Evolutionary conservation across 257 asterid species (phyloP).

Genomic region (Solanum acaule): DNA sequence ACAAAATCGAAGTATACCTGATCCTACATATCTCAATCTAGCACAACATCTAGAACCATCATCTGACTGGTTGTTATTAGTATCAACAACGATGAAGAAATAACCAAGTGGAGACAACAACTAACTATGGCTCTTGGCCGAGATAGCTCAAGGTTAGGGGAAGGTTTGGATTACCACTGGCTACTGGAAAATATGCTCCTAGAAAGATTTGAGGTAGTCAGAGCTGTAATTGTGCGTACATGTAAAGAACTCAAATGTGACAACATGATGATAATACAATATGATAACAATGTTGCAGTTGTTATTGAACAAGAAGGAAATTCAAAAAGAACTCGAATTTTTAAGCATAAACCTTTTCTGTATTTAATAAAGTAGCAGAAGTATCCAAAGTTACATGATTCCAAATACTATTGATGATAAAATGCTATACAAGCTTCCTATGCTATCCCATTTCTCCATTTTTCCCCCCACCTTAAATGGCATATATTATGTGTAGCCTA

Average conservation of each 20-base stretch:
- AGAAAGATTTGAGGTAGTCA: neutral
- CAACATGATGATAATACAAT: neutral
- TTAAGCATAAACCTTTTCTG: neutral
- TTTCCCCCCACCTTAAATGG: neutral
- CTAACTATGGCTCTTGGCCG: neutral
- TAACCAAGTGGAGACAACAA: neutral
- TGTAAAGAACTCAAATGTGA: neutral
- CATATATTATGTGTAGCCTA: neutral
- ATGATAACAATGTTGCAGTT: neutral
- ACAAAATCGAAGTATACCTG: neutral
- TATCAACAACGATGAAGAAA: neutral
- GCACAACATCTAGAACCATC: neutral
- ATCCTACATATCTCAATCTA: neutral
- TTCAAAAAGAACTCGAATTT: neutral
- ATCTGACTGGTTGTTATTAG: neutral
- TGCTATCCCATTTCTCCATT: neutral
- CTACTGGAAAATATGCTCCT: neutral
- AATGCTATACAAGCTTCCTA: neutral
- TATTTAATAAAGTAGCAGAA: neutral
- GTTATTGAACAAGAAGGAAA: neutral
- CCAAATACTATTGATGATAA: neutral
- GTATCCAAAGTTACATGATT: neutral
- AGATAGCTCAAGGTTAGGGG: neutral
- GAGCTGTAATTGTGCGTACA: neutral
- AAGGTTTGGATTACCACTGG: neutral